These are phyloP conservation scores for Saturnispora gosingensis DNA, from an alignment of 805 yeast genomes.

Conservation along the genomic window DNA sequence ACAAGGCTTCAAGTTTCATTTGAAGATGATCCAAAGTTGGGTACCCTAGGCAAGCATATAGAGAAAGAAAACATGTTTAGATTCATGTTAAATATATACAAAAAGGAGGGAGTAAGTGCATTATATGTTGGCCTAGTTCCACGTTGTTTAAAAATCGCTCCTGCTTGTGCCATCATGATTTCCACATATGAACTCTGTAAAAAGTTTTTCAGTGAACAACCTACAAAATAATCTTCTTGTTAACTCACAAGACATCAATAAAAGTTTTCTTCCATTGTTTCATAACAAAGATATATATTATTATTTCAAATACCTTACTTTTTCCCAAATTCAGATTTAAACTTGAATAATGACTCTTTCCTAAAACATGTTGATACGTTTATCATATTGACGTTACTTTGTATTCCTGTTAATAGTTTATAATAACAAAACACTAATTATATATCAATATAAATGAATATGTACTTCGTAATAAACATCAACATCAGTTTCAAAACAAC, in stretches of 20 bases:
- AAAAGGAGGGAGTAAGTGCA: constrained; percentile 70
- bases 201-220: constrained; percentile 33
- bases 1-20: constrained; percentile 74
- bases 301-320: not conserved
- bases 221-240: not conserved
- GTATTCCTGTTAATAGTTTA: not conserved
- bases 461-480: not conserved
- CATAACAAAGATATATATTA: not conserved
- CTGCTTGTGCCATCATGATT: constrained; percentile 97
- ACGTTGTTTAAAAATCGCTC: constrained; percentile 83
- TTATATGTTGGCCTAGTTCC: constrained; percentile 85
- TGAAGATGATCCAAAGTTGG: constrained; percentile 21
- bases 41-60: constrained; percentile 8
- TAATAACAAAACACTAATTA: not conserved
- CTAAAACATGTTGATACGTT: not conserved
- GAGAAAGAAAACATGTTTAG: constrained; percentile 51
- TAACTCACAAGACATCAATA: not conserved
- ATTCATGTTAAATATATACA: constrained; percentile 53
- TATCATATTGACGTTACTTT: not conserved
- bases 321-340: not conserved
- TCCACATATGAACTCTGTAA: constrained; percentile 90
- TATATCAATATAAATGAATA: not conserved
- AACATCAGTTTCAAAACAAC: not conserved
- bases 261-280: not conserved
- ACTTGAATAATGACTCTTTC: not conserved